Percentiles rank a stretch among this genome's conserved stretches.
phyloP scores from a whole-genome alignment of 2,329 filamentous ascomycete species.

The Exophiala sp. region DNA sequence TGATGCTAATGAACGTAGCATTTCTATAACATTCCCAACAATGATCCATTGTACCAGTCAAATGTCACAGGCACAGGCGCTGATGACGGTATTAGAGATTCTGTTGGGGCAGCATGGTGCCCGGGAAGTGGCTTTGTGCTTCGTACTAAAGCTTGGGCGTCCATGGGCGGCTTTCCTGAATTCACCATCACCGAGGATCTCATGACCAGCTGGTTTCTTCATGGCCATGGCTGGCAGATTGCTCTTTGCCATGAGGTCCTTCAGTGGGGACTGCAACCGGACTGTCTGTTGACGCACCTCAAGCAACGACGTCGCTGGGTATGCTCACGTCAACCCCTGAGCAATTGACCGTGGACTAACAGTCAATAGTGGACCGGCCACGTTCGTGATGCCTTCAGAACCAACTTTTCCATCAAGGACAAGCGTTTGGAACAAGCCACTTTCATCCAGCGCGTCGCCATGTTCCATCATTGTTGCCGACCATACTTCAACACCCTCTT shows the following conservation, averaged over 20 bases:
- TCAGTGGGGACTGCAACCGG: constrained; percentile 32
- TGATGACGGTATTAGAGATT: constrained; percentile 32
- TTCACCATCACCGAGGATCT: constrained; percentile 31
- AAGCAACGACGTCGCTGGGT: constrained; percentile 38
- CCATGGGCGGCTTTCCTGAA: constrained; percentile 30
- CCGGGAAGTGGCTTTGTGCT: constrained; percentile 31
- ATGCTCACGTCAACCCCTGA: constrained; percentile 43
- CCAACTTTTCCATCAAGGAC: constrained; percentile 14
- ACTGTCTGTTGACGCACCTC: constrained; percentile 34
- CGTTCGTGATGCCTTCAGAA: constrained; percentile 12
- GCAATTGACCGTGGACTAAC: constrained; percentile 8
- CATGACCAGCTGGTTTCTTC: constrained; percentile 28
- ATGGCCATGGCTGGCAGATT: constrained; percentile 30
- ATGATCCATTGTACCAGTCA: constrained; percentile 29
- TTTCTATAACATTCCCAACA: constrained; percentile 30
- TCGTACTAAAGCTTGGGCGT: constrained; percentile 27
- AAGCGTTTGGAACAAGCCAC: constrained; percentile 8
- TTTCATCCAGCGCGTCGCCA: constrained; percentile 16
- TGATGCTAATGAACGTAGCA: constrained; percentile 24
- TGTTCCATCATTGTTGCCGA: constrained; percentile 21
- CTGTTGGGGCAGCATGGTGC: constrained; percentile 30
- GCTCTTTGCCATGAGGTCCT: constrained; percentile 27
- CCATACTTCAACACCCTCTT: constrained; percentile 22
- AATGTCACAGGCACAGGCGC: constrained; percentile 34
- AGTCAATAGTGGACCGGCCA: constrained; percentile 21